Evolutionary conservation across 2,329 filamentous ascomycete genomes (phyloP), one percentile per base, ranked within the genome.

Genomic region (Emmonsia crescens): DNA sequence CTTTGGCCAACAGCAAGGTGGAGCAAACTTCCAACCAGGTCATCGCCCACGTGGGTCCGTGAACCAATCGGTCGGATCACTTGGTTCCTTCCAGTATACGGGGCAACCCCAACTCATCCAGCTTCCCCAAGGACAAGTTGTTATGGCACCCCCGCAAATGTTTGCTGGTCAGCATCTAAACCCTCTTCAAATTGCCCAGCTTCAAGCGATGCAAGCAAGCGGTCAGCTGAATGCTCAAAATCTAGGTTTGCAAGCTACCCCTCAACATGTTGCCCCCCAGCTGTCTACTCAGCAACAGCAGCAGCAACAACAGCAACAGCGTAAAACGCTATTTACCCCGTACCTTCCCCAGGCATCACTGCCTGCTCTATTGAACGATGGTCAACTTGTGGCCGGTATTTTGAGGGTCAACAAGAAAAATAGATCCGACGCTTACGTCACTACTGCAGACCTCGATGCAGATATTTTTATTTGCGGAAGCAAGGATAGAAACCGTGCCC

Each of bases 401-500:
- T 87, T 99, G 59, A 89, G 94, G 64, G 94, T 99, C 67, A 99
- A 99, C 84, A 99, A 97, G 82, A 99, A 99, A 83, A 99, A 99
- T 78, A 88, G 94, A 66, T 97, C 93, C 70, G 94, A 99, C 76
- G 94, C 94, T 33, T 99, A 99, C 71, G 94, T 99, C 61, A 94
- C 94, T 12, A 96, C 91, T 14, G 86, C 89, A 64, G 94, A 99
- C 63, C 83, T 99, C 56, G 94, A 97, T 76, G 93, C 94, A 51
- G 94, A 99, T 73, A 99, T 99, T 72, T 99, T 99, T 77, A 99
- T 99, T 71, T 99, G 94, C 74, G 94, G 94, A 74, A 97, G 93
- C 82, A 99, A 99, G 76, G 94, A 99, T 74, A 89, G 94, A 68
- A 99, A 99, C 75, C 89, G 94, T 76, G 94, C 94, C 61, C 83